Base-by-base conservation (phyloP, 331 rosid species). In the Pyracantha coccinea region DNA sequence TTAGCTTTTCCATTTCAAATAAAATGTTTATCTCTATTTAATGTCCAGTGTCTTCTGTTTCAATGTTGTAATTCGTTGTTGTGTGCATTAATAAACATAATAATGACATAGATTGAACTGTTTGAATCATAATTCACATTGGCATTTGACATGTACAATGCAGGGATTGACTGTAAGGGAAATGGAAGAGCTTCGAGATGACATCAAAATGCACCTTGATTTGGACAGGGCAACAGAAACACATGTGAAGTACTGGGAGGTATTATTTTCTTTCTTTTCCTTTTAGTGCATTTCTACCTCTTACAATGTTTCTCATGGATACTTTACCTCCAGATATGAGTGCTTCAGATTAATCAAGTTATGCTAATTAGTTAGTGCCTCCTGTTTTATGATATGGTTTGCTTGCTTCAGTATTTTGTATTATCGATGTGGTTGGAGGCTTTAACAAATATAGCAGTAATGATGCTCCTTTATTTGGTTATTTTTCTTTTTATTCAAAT, bases 121-220 rank as follows among this genome's bases (percentile, higher is more conserved):
- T 63, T 63, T 31, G 14, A 32, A 54, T 45, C 33, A 70, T 58
- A 59, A 75, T 25, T 76, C 60, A 72, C 68, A n/a, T 41, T 72
- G 71, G 74, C 71, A 69, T 73, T 80, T 64, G 67, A 78, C 52
- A 29, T 79, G 38, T 74, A 32, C 69, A 68, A 44, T 77, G 74
- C 89, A 92, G 99, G 99, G 99, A 60, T 86, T 95, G 90, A 92
- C 93, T 29, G 99, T 86, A 50, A 90, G 92, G 80, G 97, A 95
- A 80, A 95, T 90, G 96, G 92, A 87, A 38, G 97, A 95, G 84
- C 97, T 95, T 62, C 96, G 92, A 47, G 99, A 95, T 47, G 99
- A 95, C 83, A 92, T 92, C 73, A 95, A 92, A 86, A 92, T 95
- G 99, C 97, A 95, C 88, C 90, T 95, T 78, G 99, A 89, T 80